These are phyloP conservation scores for Beauveria sp. DNA, from an alignment of 2,329 filamentous ascomycete species.

Conservation along the genomic window DNA sequence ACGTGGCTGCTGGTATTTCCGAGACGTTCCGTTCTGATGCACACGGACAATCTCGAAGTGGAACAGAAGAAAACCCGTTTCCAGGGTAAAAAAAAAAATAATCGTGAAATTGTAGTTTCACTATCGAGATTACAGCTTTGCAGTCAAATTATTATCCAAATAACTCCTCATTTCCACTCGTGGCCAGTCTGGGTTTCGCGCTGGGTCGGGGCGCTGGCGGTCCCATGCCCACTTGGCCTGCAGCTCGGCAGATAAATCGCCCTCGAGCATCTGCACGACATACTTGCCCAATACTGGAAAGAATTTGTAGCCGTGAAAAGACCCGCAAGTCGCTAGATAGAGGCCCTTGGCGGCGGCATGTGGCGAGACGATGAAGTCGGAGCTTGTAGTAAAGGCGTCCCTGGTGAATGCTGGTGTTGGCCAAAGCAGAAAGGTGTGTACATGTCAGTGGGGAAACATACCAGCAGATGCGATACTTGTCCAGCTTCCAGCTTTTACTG, in stretches of 20 bases:
- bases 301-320: constrained; percentile 63
- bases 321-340: constrained; percentile 56
- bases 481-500: constrained; percentile 48
- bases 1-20: no score
- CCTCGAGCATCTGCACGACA: constrained; percentile 47
- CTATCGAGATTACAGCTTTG: constrained; percentile 21
- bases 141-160: constrained; percentile 19
- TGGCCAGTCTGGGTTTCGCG: constrained; percentile 48
- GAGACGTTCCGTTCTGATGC: no score
- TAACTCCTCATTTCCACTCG: constrained; percentile 50
- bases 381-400: constrained; percentile 56
- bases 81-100: no score
- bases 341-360: constrained; percentile 44
- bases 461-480: constrained; percentile 61
- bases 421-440: neutral
- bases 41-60: no score
- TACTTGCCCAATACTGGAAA: constrained; percentile 58
- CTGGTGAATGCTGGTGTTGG: constrained; percentile 26
- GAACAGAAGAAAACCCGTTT: no score
- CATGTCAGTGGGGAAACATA: constrained; percentile 26
- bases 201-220: constrained; percentile 46
- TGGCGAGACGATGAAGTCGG: constrained; percentile 56
- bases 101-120: neutral
- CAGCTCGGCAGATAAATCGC: constrained; percentile 34
- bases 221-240: constrained; percentile 50